These are phyloP conservation scores for Heterobasidion occidentale DNA, from an alignment of 1,284 basidiomycete genomes.

Conservation along the genomic window DNA sequence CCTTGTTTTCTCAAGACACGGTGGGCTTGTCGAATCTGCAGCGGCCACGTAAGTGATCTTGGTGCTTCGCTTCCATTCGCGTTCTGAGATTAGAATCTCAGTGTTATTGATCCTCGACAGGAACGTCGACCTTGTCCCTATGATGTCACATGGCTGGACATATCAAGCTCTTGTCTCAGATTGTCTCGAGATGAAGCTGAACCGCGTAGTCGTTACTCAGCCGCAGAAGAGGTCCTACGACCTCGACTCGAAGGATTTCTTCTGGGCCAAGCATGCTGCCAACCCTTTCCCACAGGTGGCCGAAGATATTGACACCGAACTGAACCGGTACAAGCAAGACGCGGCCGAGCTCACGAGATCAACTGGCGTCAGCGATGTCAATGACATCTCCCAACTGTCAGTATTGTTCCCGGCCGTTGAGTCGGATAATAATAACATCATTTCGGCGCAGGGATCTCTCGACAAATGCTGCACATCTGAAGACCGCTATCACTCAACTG, in stretches of 20 bases:
- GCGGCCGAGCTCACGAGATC: slow-evolving; percentile 96
- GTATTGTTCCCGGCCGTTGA: slow-evolving; percentile 20
- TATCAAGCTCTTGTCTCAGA: slow-evolving; percentile 98
- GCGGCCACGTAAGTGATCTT: slow-evolving; percentile 62
- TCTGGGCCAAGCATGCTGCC: slow-evolving; percentile 96
- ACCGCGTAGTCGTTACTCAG: slow-evolving; percentile 77
- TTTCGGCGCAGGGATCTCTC: slow-evolving; percentile 68
- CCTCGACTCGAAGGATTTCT: slow-evolving; percentile 97
- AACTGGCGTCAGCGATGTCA: slow-evolving; percentile 94
- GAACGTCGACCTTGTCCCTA: slow-evolving; percentile 92
- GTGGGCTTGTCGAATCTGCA: slow-evolving; percentile 70
- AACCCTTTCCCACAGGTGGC: slow-evolving; percentile 98
- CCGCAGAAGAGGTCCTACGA: slow-evolving; percentile 89
- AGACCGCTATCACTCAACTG: slow-evolving; percentile 97
- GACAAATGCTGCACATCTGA: slow-evolving; percentile 91
- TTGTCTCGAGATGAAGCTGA: slow-evolving; percentile 95
- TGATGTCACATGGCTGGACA: slow-evolving; percentile 97
- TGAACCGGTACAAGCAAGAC: slow-evolving; percentile 94
- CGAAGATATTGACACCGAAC: slow-evolving; percentile 92
- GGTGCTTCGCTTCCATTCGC: not conserved
- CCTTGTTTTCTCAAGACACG: slow-evolving; percentile 68
- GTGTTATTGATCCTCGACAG: slow-evolving; percentile 92
- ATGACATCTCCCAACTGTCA: slow-evolving; percentile 90
- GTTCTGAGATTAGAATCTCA: slow-evolving; percentile 22
- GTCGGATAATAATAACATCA: slow-evolving; percentile 1